phyloP scores from a whole-genome alignment of 192 early-diverging fungal species.

The Physocladia obscura region DNA sequence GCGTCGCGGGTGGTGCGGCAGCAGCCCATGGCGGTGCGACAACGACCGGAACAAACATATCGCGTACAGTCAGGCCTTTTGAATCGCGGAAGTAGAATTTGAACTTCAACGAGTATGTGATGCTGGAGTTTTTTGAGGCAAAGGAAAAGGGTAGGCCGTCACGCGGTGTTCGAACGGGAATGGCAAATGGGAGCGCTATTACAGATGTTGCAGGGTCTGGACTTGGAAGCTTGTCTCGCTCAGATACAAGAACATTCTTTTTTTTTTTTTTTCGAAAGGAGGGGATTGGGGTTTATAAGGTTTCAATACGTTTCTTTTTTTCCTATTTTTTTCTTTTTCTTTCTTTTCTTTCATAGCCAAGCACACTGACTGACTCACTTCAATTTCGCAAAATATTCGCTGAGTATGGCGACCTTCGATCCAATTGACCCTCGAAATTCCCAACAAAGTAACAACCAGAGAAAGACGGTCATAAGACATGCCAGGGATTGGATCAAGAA shows the following conservation, averaged over 20 bases:
- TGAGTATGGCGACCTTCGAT: not conserved
- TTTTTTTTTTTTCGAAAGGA: too few species aligned
- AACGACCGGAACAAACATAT: not conserved
- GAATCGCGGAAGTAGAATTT: not conserved
- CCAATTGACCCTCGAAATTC: not conserved
- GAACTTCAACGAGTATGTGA: not conserved
- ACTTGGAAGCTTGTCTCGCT: not conserved
- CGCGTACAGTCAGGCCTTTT: not conserved
- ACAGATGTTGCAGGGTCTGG: not conserved
- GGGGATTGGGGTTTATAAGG: too few species aligned
- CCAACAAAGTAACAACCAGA: not conserved
- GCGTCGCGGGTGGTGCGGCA: constrained; percentile 5
- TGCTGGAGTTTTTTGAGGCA: not conserved
- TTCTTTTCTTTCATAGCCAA: too few species aligned
- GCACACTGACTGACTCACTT: too few species aligned
- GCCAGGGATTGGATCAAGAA: not conserved
- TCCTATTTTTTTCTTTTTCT: too few species aligned
- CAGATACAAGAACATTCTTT: too few species aligned
- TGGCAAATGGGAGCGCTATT: constrained; percentile 1
- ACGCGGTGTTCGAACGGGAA: not conserved
- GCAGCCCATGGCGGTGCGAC: constrained; percentile 5
- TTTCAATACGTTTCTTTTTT: too few species aligned
- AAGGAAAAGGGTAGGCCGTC: constrained; percentile 19
- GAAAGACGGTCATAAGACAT: not conserved
- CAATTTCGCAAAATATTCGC: constrained; percentile 8